These are phyloP conservation scores for Solidago caesia DNA, from an alignment of 129 eudicot genomes.

Conservation along the genomic window DNA sequence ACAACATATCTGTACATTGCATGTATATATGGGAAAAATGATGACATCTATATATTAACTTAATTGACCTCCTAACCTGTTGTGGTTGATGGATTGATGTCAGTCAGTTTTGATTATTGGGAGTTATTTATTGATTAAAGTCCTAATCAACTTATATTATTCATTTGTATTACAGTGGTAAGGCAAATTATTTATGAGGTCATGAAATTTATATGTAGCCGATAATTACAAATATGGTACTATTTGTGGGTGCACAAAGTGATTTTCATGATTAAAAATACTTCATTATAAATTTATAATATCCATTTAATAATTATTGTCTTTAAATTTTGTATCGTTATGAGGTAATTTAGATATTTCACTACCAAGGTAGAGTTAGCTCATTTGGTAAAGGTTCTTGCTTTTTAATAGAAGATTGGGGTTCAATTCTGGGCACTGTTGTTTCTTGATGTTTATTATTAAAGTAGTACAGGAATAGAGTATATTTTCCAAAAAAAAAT, in stretches of 20 bases:
- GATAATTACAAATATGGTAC: not conserved
- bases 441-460: too few relatives aligned
- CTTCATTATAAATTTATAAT: not conserved
- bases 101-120: conserved; percentile 25
- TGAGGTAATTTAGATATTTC: not conserved
- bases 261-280: not conserved
- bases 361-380: too few relatives aligned
- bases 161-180: conserved; percentile 25
- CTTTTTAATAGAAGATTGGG: too few relatives aligned
- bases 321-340: not conserved
- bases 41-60: too few relatives aligned
- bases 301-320: not conserved
- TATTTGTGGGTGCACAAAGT: not conserved
- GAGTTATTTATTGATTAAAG: not conserved
- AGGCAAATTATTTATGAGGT: conserved; percentile 32
- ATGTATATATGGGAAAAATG: not conserved
- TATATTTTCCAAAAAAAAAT: too few relatives aligned
- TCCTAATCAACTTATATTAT: conserved; percentile 23
- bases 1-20: conserved; percentile 21
- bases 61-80: conserved; percentile 17
- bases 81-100: conserved; percentile 29
- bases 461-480: too few relatives aligned
- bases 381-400: too few relatives aligned
- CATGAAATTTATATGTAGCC: conserved; percentile 12
- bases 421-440: too few relatives aligned